Conservation (phyloP, 352 stramenopile genomes). For the Globisporangium acanthophoron region DNA sequence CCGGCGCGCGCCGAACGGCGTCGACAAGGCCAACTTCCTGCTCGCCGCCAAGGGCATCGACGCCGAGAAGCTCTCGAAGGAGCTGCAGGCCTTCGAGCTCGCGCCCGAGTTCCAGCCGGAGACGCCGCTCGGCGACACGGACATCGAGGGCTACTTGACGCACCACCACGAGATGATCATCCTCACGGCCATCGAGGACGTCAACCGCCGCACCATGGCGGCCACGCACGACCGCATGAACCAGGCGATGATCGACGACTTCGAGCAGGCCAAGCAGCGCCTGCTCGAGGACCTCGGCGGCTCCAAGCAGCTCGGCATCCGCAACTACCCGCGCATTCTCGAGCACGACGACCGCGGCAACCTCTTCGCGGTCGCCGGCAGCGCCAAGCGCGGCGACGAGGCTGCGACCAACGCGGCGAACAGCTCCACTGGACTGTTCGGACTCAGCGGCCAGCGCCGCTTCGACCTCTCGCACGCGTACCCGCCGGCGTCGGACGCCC, state of each 20-base stretch:
- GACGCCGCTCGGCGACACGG: conserved; percentile 76
- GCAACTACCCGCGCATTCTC: conserved; percentile 64
- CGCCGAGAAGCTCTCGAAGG: conserved; percentile 81
- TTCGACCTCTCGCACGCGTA: conserved; percentile 39
- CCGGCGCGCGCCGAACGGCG: conserved; percentile 14
- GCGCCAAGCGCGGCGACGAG: conserved; percentile 23
- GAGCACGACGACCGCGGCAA: conserved; percentile 35
- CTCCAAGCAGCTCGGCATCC: conserved; percentile 57
- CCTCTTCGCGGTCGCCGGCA: conserved; percentile 39
- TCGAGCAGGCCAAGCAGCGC: conserved; percentile 69
- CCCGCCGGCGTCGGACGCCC: conserved; percentile 15
- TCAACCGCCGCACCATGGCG: conserved; percentile 72
- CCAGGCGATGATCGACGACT: conserved; percentile 84
- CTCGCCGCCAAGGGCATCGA: conserved; percentile 82
- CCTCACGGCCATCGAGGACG: conserved; percentile 86
- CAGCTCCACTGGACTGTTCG: conserved; percentile 25
- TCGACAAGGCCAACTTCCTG: conserved; percentile 82
- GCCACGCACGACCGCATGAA: conserved; percentile 82
- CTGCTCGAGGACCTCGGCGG: conserved; percentile 68
- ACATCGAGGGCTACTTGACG: conserved; percentile 84
- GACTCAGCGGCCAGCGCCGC: conserved; percentile 44
- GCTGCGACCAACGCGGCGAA: conserved; percentile 4
- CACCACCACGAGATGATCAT: conserved; percentile 92
- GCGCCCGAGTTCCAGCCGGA: conserved; percentile 70
- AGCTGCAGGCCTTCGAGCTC: conserved; percentile 77